Conservation (phyloP, 2,329 filamentous ascomycete genomes). For the Beauveria australis region DNA sequence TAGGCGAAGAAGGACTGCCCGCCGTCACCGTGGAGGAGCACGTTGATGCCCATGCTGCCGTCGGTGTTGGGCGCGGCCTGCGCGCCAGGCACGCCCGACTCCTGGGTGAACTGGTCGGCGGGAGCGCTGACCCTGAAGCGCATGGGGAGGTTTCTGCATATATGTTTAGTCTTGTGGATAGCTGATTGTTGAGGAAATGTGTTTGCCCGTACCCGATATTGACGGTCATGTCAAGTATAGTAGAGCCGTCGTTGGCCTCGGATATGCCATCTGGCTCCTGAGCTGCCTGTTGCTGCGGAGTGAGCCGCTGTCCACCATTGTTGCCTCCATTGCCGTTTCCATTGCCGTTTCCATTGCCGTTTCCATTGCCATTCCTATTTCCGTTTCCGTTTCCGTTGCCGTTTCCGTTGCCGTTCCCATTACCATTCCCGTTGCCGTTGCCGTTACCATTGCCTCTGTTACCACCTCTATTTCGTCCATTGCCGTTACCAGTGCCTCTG, state of each 20-base stretch:
- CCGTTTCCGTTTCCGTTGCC: neutral
- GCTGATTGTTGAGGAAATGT: conserved; percentile 10
- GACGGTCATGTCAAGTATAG: conserved; percentile 46
- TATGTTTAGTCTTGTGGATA: neutral
- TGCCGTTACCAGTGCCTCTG: neutral
- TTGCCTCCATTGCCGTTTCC: neutral
- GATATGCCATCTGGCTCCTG: conserved; percentile 19
- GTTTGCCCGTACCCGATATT: conserved; percentile 40
- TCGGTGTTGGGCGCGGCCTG: conserved; percentile 20
- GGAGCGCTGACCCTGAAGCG: conserved; percentile 49
- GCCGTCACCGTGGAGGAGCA: conserved; percentile 52
- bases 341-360: neutral
- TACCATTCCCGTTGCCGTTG: neutral
- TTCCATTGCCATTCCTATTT: neutral
- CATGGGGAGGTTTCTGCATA: conserved; percentile 38
- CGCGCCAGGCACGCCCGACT: conserved; percentile 40
- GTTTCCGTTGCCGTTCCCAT: neutral
- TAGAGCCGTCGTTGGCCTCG: conserved; percentile 43
- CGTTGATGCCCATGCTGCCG: conserved; percentile 42
- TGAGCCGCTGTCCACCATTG: neutral
- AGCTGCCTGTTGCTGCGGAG: neutral
- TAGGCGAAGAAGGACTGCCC: conserved; percentile 52
- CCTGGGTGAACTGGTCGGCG: conserved; percentile 42
- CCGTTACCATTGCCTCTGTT: neutral
- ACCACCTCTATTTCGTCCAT: neutral